Evolutionary conservation across 2,329 filamentous ascomycete genomes (phyloP).

Genomic region (Ceratocystis smalleyi): DNA sequence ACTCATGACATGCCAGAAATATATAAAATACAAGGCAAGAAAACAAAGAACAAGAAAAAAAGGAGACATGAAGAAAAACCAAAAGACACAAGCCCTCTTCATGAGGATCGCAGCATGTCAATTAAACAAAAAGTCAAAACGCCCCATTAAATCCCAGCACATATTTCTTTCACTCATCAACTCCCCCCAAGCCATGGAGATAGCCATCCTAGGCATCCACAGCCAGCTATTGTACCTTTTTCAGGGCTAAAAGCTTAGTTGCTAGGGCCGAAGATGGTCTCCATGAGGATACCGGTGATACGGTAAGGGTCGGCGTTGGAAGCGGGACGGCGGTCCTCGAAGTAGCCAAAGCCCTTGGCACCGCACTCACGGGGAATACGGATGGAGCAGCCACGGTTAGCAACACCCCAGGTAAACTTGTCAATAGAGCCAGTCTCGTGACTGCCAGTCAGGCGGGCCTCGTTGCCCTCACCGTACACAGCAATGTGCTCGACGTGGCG

Average conservation of each 20-base stretch:
- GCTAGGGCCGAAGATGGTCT: constrained; percentile 38
- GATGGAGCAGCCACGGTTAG: constrained; percentile 88
- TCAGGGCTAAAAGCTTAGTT: constrained; percentile 6
- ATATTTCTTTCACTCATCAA: constrained; percentile 14
- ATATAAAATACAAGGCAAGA: constrained; percentile 10
- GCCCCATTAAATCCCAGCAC: constrained; percentile 13
- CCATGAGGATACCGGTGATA: constrained; percentile 63
- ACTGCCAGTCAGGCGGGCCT: constrained; percentile 75
- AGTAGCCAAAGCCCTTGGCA: constrained; percentile 85
- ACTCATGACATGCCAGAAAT: neutral
- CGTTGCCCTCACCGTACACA: constrained; percentile 93
- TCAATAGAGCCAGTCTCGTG: constrained; percentile 94
- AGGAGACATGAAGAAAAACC: neutral
- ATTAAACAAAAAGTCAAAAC: constrained; percentile 15
- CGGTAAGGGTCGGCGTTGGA: constrained; percentile 82
- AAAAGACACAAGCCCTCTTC: neutral
- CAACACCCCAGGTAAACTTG: constrained; percentile 82
- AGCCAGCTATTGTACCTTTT: neutral
- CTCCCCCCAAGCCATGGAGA: neutral
- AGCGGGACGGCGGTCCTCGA: constrained; percentile 69
- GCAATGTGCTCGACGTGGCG: constrained; percentile 74
- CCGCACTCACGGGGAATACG: constrained; percentile 77
- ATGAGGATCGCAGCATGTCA: constrained; percentile 4
- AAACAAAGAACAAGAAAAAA: neutral
- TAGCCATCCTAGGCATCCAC: neutral